These are phyloP conservation scores for Dendrobium chrysotoxum DNA, from an alignment of 106 monocot genomes.

Conservation along the genomic window DNA sequence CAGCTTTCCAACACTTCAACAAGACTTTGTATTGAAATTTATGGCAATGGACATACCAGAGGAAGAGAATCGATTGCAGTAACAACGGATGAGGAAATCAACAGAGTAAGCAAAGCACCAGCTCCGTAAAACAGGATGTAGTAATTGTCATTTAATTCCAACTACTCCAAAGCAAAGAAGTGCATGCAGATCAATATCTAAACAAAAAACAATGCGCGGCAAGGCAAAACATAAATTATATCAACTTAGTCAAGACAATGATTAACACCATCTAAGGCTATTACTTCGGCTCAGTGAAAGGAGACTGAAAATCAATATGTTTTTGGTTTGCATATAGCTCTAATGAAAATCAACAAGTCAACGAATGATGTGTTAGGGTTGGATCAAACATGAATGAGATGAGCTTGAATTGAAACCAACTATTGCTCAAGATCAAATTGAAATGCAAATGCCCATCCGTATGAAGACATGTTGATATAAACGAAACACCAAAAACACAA, in stretches of 20 bases:
- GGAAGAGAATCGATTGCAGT: slow-evolving; percentile 66
- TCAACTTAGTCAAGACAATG: neutral
- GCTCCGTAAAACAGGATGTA: slow-evolving; percentile 38
- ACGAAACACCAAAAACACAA: no score
- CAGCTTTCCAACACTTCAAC: neutral
- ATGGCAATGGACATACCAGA: slow-evolving; percentile 30
- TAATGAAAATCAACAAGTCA: no score
- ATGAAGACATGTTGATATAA: no score
- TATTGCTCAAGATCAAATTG: no score
- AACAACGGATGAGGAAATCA: slow-evolving; percentile 61
- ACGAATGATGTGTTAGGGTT: no score
- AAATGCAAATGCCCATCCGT: no score
- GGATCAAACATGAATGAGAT: no score
- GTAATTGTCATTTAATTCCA: slow-evolving; percentile 35
- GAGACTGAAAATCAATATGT: no score
- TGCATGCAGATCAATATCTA: neutral
- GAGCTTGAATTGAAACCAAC: no score
- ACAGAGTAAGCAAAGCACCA: slow-evolving; percentile 39
- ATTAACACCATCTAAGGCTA: neutral
- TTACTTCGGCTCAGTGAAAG: no score
- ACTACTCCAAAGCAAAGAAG: slow-evolving; percentile 20
- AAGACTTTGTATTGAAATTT: neutral
- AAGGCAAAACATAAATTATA: neutral
- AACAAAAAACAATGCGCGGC: neutral
- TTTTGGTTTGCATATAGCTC: no score